These are phyloP conservation scores for Salinomyces thailandicus DNA, from an alignment of 2,329 filamentous ascomycete genomes.

Conservation along the genomic window DNA sequence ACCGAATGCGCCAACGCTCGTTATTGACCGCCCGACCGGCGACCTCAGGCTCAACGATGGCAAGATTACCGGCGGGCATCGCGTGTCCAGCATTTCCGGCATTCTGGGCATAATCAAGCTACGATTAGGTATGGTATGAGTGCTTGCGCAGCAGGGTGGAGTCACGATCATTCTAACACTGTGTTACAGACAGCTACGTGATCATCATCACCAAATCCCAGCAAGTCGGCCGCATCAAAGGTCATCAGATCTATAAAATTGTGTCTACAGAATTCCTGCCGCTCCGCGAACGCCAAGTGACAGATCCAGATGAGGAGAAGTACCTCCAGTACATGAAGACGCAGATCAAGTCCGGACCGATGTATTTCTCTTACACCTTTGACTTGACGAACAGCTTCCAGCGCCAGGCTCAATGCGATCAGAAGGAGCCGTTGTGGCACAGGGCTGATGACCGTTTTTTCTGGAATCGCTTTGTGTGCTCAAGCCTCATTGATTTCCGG, in stretches of 20 bases:
- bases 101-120: slow-evolving; percentile 91
- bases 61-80: slow-evolving; percentile 61
- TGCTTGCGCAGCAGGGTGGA: neutral
- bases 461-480: slow-evolving; percentile 91
- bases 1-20: slow-evolving; percentile 73
- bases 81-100: slow-evolving; percentile 87
- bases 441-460: slow-evolving; percentile 95
- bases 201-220: slow-evolving; percentile 92
- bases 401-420: slow-evolving; percentile 70
- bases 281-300: slow-evolving; percentile 80
- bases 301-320: slow-evolving; percentile 87
- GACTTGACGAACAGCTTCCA: slow-evolving; percentile 97
- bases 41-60: slow-evolving; percentile 79
- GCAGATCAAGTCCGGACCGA: slow-evolving; percentile 70
- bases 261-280: slow-evolving; percentile 85
- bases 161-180: slow-evolving; percentile 4
- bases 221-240: slow-evolving; percentile 81
- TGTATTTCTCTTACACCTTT: slow-evolving; percentile 97
- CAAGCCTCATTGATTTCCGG: slow-evolving; percentile 84
- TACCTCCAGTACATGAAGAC: slow-evolving; percentile 75
- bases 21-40: slow-evolving; percentile 85
- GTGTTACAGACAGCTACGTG: slow-evolving; percentile 78
- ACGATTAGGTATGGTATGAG: slow-evolving; percentile 59
- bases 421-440: slow-evolving; percentile 70
- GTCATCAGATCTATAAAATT: slow-evolving; percentile 93